These are phyloP conservation scores for Coemansia sp. DNA, from an alignment of 371 early-diverging fungal species.

Conservation along the genomic window DNA sequence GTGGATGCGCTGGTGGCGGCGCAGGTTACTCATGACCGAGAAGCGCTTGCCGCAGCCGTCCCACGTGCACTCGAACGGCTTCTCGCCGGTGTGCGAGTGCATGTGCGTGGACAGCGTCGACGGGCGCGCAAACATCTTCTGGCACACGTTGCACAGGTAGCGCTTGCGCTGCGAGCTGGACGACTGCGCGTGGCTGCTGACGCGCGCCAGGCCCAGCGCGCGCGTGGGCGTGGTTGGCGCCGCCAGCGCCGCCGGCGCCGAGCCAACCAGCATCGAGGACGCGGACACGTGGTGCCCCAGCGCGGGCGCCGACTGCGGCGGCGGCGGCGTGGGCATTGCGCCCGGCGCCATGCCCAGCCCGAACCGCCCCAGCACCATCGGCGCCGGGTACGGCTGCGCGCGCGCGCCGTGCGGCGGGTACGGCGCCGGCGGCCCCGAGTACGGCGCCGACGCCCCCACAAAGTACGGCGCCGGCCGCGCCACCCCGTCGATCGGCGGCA, in stretches of 20 bases:
- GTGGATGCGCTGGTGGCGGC: constrained; percentile 53
- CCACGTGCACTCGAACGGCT: constrained; percentile 58
- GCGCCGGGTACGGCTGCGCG: constrained; percentile 29
- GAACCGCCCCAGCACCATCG: constrained; percentile 45
- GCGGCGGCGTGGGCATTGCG: constrained; percentile 25
- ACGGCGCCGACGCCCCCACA: constrained; percentile 25
- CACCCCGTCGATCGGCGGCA: constrained; percentile 40
- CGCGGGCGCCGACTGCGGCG: constrained; percentile 10
- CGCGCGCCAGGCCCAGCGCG: constrained; percentile 27
- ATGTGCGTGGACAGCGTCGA: constrained; percentile 56
- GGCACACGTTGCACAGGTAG: constrained; percentile 49
- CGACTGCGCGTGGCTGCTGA: constrained; percentile 25
- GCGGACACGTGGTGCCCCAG: not conserved
- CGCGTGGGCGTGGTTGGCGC: constrained; percentile 30
- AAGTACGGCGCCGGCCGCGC: constrained; percentile 37
- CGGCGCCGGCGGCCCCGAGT: constrained; percentile 34
- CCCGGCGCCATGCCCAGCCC: constrained; percentile 20
- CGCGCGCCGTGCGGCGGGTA: constrained; percentile 19
- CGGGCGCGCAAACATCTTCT: constrained; percentile 52
- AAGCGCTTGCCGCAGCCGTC: constrained; percentile 59
- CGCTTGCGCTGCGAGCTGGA: constrained; percentile 53
- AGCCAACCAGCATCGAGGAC: constrained; percentile 4
- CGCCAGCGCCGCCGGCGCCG: constrained; percentile 16
- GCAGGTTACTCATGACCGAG: constrained; percentile 55
- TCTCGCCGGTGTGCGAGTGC: constrained; percentile 67